Evolutionary conservation across 2,329 filamentous ascomycete genomes (phyloP).

Genomic region (Alternaria solani): DNA sequence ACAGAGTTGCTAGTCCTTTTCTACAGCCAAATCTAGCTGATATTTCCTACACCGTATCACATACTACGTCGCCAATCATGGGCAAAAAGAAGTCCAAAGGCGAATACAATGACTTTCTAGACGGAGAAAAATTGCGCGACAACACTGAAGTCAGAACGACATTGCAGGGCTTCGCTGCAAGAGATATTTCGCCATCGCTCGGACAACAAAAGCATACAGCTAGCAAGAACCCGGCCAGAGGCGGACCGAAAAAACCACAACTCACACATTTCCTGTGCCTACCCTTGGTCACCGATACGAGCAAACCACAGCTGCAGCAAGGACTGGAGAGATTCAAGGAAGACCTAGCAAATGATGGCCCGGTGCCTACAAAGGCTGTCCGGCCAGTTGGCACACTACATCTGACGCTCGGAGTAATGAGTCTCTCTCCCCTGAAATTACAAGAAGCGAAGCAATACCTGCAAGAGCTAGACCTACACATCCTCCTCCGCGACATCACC

Average conservation of each 20-base stretch:
- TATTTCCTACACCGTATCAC: background rate
- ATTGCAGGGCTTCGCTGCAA: conserved; percentile 24
- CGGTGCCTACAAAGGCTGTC: conserved; percentile 71
- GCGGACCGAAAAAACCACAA: conserved; percentile 50
- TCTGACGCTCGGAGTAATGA: conserved; percentile 87
- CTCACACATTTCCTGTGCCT: conserved; percentile 81
- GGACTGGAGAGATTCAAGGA: conserved; percentile 68
- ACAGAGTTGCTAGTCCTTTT: background rate
- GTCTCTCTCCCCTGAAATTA: conserved; percentile 64
- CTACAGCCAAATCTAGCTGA: background rate
- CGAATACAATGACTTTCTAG: conserved; percentile 48
- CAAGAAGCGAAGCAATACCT: conserved; percentile 55
- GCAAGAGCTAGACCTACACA: conserved; percentile 54
- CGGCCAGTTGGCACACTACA: conserved; percentile 83
- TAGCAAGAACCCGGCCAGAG: conserved; percentile 21
- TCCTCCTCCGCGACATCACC: conserved; percentile 30
- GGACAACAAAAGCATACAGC: conserved; percentile 15
- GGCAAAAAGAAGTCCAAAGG: conserved; percentile 39
- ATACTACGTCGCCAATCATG: conserved; percentile 26
- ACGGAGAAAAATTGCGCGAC: conserved; percentile 43
- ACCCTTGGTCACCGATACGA: conserved; percentile 70
- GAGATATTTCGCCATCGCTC: conserved; percentile 23
- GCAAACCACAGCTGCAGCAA: conserved; percentile 69
- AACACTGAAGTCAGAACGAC: conserved; percentile 37
- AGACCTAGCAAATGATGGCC: conserved; percentile 51